A percentile compares a stretch with the other conserved stretches of the same genome.
phyloP scores from a whole-genome alignment of 2,329 filamentous ascomycete species.

The Xylariales sp. region DNA sequence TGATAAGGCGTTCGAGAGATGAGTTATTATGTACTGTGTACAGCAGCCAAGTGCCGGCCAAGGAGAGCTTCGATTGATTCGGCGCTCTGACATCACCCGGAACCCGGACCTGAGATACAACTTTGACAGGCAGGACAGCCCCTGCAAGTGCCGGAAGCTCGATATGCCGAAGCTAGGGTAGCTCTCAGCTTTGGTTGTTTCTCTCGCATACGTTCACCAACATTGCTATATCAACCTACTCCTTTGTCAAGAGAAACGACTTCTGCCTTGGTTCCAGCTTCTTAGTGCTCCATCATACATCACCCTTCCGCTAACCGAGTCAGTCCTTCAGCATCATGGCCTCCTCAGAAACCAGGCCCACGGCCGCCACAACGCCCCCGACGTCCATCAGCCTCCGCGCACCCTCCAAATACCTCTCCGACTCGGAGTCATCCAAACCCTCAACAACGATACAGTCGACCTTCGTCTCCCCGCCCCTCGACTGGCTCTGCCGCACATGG shows the following conservation, averaged over 20 bases:
- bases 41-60: not conserved
- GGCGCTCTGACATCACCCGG: not conserved
- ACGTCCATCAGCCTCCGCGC: conserved; percentile 11
- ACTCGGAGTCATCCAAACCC: no score
- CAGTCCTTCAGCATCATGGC: no score
- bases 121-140: not conserved
- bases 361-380: conserved; percentile 1
- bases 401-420: conserved; percentile 44
- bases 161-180: conserved; percentile 2
- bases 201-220: no score
- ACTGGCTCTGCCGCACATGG: conserved; percentile 65
- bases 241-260: no score
- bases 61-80: not conserved
- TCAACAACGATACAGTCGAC: conserved; percentile 18
- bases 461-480: conserved; percentile 43
- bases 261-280: not conserved
- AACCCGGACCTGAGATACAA: no score
- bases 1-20: not conserved
- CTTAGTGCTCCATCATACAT: no score
- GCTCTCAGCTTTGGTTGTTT: no score
- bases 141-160: conserved; percentile 10
- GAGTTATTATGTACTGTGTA: not conserved
- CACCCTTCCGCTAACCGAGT: no score
- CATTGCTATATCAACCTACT: not conserved
- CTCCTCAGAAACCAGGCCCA: conserved; percentile 7